phyloP scores from a whole-genome alignment of 768 basidiomycete species.

The Lentinula aciculospora region DNA sequence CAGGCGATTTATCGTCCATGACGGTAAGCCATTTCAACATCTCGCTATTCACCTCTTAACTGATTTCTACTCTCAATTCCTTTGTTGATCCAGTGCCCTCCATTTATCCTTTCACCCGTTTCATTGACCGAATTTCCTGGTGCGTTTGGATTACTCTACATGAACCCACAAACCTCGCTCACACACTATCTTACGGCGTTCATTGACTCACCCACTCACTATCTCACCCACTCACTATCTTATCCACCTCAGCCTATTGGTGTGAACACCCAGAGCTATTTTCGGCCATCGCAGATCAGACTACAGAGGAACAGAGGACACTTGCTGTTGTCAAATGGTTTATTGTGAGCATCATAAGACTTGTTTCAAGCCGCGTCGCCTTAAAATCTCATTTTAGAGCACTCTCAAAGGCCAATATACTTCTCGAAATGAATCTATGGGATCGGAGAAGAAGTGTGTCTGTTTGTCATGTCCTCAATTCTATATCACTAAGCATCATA shows the following conservation, averaged over 20 bases:
- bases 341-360: conserved; percentile 57
- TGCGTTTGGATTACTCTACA: conserved; percentile 23
- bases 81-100: conserved; percentile 33
- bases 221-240: background rate
- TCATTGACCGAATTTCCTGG: conserved; percentile 92
- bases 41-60: background rate
- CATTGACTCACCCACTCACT: background rate
- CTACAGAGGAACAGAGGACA: conserved; percentile 65
- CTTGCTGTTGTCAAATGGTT: conserved; percentile 93
- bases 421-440: conserved; percentile 90
- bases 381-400: conserved; percentile 38
- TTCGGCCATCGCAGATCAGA: conserved; percentile 76
- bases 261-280: conserved; percentile 91
- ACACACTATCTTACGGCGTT: conserved; percentile 7
- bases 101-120: conserved; percentile 88
- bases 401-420: conserved; percentile 96
- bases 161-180: background rate
- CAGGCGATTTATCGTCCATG: conserved; percentile 80
- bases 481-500: conserved; percentile 8
- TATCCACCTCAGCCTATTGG: conserved; percentile 75
- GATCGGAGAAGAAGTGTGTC: conserved; percentile 92
- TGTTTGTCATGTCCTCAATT: background rate
- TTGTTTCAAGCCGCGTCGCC: background rate
- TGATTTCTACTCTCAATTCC: background rate
- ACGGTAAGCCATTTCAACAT: conserved; percentile 38